Conservation (phyloP, 306 rosid genomes). For the Canavalia gladiata region DNA sequence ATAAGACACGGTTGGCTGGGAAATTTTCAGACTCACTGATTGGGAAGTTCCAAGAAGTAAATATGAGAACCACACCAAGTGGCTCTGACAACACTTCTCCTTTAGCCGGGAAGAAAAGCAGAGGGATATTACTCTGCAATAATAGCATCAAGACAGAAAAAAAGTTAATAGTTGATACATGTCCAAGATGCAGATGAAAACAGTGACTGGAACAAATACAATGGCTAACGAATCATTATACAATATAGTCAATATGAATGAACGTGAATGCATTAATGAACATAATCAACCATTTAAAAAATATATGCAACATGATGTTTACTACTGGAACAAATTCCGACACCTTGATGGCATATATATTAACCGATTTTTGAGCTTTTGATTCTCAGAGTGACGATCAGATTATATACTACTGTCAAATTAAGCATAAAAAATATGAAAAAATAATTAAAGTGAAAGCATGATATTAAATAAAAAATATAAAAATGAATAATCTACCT, state of each 20-base stretch:
- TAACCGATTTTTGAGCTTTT: not conserved
- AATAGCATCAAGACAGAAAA: not conserved
- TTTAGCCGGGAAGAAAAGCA: slow-evolving; percentile 74
- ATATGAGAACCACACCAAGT: slow-evolving; percentile 83
- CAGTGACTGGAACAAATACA: slow-evolving; percentile 1
- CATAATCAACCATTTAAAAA: not conserved
- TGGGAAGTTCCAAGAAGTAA: slow-evolving; percentile 93
- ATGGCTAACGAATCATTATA: not conserved
- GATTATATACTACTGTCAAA: not conserved
- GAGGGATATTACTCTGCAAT: slow-evolving; percentile 63
- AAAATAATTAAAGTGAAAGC: not conserved
- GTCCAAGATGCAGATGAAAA: not conserved
- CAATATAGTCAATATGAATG: not conserved
- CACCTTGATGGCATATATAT: not conserved
- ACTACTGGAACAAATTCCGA: not conserved
- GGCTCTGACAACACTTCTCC: slow-evolving; percentile 84
- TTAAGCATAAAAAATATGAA: not conserved
- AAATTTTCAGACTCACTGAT: slow-evolving; percentile 67
- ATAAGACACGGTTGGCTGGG: not conserved
- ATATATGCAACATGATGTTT: not conserved
- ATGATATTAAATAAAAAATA: not conserved
- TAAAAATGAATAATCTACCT: slow-evolving; percentile 45
- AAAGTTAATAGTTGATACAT: slow-evolving; percentile 28
- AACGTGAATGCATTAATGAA: not conserved
- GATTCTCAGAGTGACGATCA: not conserved